phyloP scores from a whole-genome alignment of 2,329 filamentous ascomycete genomes.

The Cytospora chrysosperma region DNA sequence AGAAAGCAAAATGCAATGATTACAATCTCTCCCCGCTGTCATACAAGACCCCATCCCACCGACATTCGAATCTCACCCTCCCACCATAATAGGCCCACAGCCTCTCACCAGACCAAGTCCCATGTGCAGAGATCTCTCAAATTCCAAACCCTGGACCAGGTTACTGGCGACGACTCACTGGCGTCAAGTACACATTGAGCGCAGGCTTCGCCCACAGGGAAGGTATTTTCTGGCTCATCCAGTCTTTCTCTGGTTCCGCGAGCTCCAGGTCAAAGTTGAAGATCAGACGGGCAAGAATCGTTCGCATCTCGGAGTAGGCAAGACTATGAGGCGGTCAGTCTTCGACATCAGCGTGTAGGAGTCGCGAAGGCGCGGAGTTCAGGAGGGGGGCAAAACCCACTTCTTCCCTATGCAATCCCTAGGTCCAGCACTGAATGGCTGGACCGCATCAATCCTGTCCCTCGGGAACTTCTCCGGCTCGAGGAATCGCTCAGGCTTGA shows the following conservation, averaged over 20 bases:
- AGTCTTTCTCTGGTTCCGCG: conserved; percentile 37
- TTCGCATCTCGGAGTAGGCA: conserved; percentile 50
- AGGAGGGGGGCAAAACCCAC: conserved; percentile 33
- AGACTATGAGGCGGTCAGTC: conserved; percentile 34
- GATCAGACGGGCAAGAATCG: conserved; percentile 47
- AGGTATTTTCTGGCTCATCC: conserved; percentile 42
- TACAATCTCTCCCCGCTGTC: no score
- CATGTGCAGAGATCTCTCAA: not conserved
- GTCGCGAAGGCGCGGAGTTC: no score
- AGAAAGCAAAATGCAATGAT: no score
- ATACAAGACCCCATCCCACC: not conserved
- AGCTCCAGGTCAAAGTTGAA: conserved; percentile 50
- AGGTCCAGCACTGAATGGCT: conserved; percentile 49
- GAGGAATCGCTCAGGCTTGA: conserved; percentile 49
- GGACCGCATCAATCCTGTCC: conserved; percentile 44
- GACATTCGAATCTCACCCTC: not conserved
- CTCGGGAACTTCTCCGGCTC: conserved; percentile 37
- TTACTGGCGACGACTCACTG: conserved; percentile 29
- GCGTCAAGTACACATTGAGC: conserved; percentile 38
- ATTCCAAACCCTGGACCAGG: not conserved
- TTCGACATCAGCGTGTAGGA: not conserved
- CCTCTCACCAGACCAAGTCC: not conserved
- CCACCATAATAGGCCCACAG: not conserved
- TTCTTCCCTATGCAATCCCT: conserved; percentile 52
- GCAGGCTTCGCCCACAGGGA: conserved; percentile 42